A percentile compares a stretch with the other conserved stretches of the same genome.
Evolutionary conservation across 1,284 basidiomycete species (phyloP).

Genomic region (Ganoderma lucidum): DNA sequence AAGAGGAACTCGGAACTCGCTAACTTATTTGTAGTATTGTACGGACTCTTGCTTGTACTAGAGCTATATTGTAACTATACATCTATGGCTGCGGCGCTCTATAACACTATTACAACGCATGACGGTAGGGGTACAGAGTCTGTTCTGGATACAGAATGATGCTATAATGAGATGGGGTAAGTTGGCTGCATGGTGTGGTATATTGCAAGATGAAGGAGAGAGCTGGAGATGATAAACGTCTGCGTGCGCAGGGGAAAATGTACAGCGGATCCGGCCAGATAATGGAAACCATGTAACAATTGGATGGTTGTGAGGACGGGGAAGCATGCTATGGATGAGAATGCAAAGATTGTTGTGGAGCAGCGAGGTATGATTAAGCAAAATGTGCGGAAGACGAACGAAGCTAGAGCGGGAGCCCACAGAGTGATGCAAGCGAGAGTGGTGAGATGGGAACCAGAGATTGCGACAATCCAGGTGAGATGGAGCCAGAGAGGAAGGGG

Average conservation of each 20-base stretch:
- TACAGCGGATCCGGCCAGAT: slow-evolving; percentile 6
- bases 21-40: slow-evolving; percentile 27
- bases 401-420: not conserved
- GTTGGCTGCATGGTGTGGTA: not conserved
- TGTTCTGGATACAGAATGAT: not conserved
- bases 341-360: not conserved
- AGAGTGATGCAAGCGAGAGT: not conserved
- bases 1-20: not conserved
- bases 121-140: slow-evolving; percentile 8
- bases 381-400: not conserved
- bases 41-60: slow-evolving; percentile 20
- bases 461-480: too few relatives aligned
- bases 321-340: not conserved
- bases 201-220: not conserved
- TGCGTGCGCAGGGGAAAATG: not conserved
- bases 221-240: not conserved
- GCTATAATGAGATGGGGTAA: slow-evolving; percentile 1
- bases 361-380: slow-evolving; percentile 8
- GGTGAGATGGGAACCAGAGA: not conserved
- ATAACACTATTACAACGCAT: slow-evolving; percentile 2
- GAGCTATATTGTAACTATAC: slow-evolving; percentile 20
- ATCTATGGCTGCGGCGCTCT: slow-evolving; percentile 11
- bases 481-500: not conserved
- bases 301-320: not conserved
- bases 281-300: not conserved